Evolutionary conservation across 1,139 yeast genomes (phyloP).

Genomic region (Candida glucosophila): DNA sequence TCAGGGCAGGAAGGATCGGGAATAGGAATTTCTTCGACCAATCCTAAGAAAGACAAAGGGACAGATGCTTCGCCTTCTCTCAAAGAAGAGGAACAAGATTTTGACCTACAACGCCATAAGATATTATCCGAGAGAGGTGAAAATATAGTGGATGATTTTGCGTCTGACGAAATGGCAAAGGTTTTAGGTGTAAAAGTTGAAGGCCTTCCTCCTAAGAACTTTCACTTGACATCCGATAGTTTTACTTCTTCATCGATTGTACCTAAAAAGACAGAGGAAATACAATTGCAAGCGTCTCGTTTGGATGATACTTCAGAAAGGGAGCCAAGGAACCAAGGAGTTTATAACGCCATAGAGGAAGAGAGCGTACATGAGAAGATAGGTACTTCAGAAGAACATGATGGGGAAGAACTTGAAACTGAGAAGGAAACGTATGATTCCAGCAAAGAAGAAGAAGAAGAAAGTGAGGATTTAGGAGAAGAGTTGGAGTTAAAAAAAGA

Average conservation of each 20-base stretch:
- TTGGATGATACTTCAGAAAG: too few species aligned
- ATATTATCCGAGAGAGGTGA: constrained; percentile 8
- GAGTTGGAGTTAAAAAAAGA: constrained; percentile 2
- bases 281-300: too few species aligned
- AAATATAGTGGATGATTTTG: neutral
- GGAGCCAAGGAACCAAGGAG: too few species aligned
- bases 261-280: neutral
- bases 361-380: too few species aligned
- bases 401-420: neutral
- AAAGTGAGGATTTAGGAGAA: constrained; percentile 3
- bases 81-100: constrained; percentile 17
- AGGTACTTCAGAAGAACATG: too few species aligned
- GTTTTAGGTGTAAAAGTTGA: constrained; percentile 21
- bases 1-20: too few species aligned
- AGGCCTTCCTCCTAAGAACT: constrained; percentile 10
- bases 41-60: too few species aligned
- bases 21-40: too few species aligned
- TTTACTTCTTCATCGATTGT: constrained; percentile 1
- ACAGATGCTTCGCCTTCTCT: too few species aligned
- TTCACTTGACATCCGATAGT: constrained; percentile 3
- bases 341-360: too few species aligned
- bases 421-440: constrained; percentile 3
- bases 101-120: constrained; percentile 12
- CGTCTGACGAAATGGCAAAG: constrained; percentile 11
- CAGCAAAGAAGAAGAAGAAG: neutral